Percentiles rank a stretch among this genome's conserved stretches.
Conservation (phyloP, 306 rosid species). For the Quercus alba region DNA sequence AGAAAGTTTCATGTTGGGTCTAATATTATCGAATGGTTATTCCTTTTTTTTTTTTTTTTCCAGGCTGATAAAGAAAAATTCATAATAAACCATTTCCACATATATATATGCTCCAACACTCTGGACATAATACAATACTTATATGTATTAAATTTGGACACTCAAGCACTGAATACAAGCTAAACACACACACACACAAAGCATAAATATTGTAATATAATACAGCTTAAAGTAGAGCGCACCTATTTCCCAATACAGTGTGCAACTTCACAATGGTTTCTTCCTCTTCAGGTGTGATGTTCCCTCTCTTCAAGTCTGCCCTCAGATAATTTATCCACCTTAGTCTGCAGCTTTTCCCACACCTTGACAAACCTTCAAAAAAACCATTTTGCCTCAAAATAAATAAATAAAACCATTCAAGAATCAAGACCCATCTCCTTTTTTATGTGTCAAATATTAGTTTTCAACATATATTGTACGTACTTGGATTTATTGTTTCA, state of each 20-base stretch:
- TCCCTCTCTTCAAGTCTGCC: conserved; percentile 86
- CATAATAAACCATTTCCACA: no score
- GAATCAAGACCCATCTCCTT: background rate
- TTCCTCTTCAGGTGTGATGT: conserved; percentile 77
- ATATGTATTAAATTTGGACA: no score
- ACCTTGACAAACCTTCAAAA: conserved; percentile 59
- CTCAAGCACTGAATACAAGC: no score
- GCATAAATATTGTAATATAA: background rate
- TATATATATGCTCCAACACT: no score
- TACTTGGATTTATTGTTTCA: no score
- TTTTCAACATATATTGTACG: background rate
- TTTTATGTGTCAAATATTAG: background rate
- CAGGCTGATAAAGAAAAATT: no score
- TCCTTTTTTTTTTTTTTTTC: no score
- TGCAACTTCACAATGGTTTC: conserved; percentile 79
- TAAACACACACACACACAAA: no score
- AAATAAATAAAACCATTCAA: background rate
- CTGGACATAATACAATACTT: no score
- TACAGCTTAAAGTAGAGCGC: background rate
- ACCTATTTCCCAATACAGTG: conserved; percentile 75
- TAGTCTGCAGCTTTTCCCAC: conserved; percentile 87
- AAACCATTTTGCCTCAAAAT: background rate
- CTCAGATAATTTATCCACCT: conserved; percentile 91
- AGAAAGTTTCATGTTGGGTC: no score
- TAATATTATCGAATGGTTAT: no score